A percentile compares a stretch with the other conserved stretches of the same genome.
Evolutionary conservation across 306 rosid species (phyloP).

Genomic region (Alnus glutinosa): DNA sequence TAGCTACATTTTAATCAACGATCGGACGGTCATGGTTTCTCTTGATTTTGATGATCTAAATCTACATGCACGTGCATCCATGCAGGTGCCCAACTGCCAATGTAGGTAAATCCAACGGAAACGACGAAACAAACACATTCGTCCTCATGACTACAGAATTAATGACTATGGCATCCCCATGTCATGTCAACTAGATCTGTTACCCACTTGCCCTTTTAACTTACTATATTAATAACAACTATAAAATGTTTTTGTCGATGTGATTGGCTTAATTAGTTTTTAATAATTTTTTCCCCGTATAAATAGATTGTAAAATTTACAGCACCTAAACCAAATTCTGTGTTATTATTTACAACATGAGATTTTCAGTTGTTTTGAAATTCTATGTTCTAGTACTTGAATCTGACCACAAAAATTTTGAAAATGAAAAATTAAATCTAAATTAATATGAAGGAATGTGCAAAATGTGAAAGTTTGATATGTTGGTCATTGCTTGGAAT

Average conservation of each 20-base stretch:
- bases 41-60: conserved; percentile 6
- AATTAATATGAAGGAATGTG: not conserved
- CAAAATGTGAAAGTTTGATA: conserved; percentile 17
- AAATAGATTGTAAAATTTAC: too few relatives aligned
- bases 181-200: conserved; percentile 25
- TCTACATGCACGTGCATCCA: conserved; percentile 53
- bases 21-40: not conserved
- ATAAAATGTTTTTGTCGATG: too few relatives aligned
- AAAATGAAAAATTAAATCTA: not conserved
- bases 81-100: conserved; percentile 46
- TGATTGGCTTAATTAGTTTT: too few relatives aligned
- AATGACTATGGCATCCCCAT: conserved; percentile 22
- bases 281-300: too few relatives aligned
- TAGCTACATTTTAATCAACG: not conserved
- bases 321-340: too few relatives aligned
- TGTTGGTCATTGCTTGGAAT: conserved; percentile 25
- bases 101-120: conserved; percentile 51
- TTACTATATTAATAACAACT: not conserved
- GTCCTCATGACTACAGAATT: conserved; percentile 37
- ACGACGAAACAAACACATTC: conserved; percentile 57
- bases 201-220: conserved; percentile 25
- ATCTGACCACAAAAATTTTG: not conserved
- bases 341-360: not conserved
- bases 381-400: not conserved
- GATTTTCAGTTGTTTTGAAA: conserved; percentile 19